These are phyloP conservation scores for Ceratobasidium sp. DNA, from an alignment of 1,284 basidiomycete species.

Conservation along the genomic window DNA sequence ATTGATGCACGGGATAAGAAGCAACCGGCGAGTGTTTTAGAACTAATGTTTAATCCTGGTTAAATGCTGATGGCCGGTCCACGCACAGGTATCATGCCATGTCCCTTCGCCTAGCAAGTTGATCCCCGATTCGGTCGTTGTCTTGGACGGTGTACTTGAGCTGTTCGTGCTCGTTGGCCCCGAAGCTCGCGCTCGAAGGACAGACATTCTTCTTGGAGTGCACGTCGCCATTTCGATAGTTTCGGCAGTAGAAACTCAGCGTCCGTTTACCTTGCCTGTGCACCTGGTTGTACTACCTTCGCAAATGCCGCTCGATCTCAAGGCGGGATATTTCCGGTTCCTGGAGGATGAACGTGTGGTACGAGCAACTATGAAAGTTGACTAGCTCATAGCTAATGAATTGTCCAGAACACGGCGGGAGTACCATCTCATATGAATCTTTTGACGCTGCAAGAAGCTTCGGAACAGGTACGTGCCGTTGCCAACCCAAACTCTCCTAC, in stretches of 20 bases:
- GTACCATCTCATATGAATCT: conserved; percentile 82
- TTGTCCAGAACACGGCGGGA: conserved; percentile 65
- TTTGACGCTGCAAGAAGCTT: conserved; percentile 66
- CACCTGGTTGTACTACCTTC: conserved; percentile 78
- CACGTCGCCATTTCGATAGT: conserved; percentile 60
- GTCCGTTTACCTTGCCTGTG: conserved; percentile 74
- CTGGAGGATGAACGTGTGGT: conserved; percentile 71
- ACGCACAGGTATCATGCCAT: conserved; percentile 11
- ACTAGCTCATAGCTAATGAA: conserved; percentile 23
- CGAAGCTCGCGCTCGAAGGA: conserved; percentile 66
- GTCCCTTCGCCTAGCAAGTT: conserved; percentile 45
- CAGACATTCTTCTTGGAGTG: conserved; percentile 70
- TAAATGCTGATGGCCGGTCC: conserved; percentile 49
- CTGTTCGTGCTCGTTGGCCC: conserved; percentile 78
- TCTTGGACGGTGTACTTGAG: conserved; percentile 80
- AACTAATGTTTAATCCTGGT: conserved; percentile 49
- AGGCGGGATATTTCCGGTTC: conserved; percentile 67
- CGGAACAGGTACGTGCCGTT: conserved; percentile 64
- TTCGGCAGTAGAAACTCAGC: conserved; percentile 47
- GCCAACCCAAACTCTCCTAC: background rate
- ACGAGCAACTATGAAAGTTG: conserved; percentile 50
- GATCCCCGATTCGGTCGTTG: conserved; percentile 61
- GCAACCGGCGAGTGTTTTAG: conserved; percentile 56
- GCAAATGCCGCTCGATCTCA: conserved; percentile 73
- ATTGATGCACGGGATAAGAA: conserved; percentile 59